Percentiles rank a stretch among this genome's conserved stretches.
Evolutionary conservation across 2,329 filamentous ascomycete species (phyloP).

Genomic region (Balansia obtecta): DNA sequence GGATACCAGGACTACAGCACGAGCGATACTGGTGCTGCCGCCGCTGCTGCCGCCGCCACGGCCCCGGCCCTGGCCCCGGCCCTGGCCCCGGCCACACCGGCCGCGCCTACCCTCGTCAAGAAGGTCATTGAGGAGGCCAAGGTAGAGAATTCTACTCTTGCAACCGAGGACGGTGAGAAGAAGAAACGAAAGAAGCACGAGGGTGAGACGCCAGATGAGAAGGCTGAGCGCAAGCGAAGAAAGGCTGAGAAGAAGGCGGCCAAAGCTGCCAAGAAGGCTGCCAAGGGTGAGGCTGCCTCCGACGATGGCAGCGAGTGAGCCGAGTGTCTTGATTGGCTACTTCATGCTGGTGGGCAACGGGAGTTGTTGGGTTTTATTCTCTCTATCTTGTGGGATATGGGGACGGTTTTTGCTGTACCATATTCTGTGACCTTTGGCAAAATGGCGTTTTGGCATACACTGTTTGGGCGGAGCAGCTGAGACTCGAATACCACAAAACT

Average conservation of each 20-base stretch:
- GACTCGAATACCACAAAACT: background rate
- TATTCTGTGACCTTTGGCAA: constrained; percentile 9
- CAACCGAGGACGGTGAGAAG: constrained; percentile 41
- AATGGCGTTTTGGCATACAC: constrained; percentile 13
- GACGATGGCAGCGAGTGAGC: constrained; percentile 24
- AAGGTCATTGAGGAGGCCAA: constrained; percentile 25
- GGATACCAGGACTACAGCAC: constrained; percentile 86
- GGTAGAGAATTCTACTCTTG: constrained; percentile 22
- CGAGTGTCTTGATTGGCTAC: background rate
- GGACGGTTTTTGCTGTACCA: constrained; percentile 12
- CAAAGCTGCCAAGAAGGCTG: constrained; percentile 43
- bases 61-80: constrained; percentile 24
- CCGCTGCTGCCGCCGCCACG: constrained; percentile 30
- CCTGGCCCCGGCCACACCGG: constrained; percentile 17
- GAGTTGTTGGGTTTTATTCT: constrained; percentile 4
- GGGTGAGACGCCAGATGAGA: constrained; percentile 59
- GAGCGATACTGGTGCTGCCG: constrained; percentile 31
- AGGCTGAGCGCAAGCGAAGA: constrained; percentile 46
- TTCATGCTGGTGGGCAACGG: background rate
- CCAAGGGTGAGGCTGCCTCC: constrained; percentile 37
- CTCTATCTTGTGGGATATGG: constrained; percentile 9
- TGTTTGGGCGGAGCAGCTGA: constrained; percentile 6
- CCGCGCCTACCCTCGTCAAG: constrained; percentile 18
- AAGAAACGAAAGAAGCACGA: constrained; percentile 74
- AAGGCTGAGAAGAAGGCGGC: constrained; percentile 49